A percentile compares a stretch with the other conserved stretches of the same genome.
Conservation (phyloP, 2,329 filamentous ascomycete species). For the Calonectria pauciramosa region DNA sequence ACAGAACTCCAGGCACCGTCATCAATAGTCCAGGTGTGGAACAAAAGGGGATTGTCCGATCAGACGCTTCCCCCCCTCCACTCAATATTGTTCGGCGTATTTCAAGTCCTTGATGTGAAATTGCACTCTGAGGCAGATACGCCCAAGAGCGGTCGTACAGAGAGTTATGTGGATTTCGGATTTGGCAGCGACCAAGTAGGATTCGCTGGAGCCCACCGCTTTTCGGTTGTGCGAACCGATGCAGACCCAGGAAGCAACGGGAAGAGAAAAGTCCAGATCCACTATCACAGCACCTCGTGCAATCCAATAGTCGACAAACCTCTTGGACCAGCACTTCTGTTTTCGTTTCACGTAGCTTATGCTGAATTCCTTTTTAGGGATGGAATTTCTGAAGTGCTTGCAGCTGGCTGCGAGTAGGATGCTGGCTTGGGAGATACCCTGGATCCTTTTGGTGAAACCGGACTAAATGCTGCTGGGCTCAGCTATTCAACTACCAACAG, state of each 20-base stretch:
- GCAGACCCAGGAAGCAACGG: neutral
- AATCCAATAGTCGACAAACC: slow-evolving; percentile 43
- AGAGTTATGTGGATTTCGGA: slow-evolving; percentile 48
- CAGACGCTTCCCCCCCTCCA: slow-evolving; percentile 32
- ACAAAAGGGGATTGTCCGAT: slow-evolving; percentile 33
- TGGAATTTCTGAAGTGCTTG: slow-evolving; percentile 38
- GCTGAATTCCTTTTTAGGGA: slow-evolving; percentile 45
- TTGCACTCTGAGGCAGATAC: neutral
- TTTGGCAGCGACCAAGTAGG: slow-evolving; percentile 43
- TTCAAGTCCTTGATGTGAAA: slow-evolving; percentile 42
- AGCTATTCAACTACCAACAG: too few relatives aligned
- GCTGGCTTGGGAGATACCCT: neutral
- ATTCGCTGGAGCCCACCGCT: slow-evolving; percentile 49
- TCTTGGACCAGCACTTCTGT: slow-evolving; percentile 28
- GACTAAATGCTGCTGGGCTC: neutral
- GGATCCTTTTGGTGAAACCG: too few relatives aligned
- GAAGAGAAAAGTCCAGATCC: slow-evolving; percentile 32
- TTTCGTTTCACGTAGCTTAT: slow-evolving; percentile 43
- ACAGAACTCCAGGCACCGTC: slow-evolving; percentile 25
- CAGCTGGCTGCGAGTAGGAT: neutral
- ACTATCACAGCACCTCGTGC: slow-evolving; percentile 41
- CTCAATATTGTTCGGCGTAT: slow-evolving; percentile 44
- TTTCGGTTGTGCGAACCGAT: slow-evolving; percentile 40
- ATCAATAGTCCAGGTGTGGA: slow-evolving; percentile 34
- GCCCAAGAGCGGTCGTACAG: neutral